Percentiles rank a stretch among this genome's conserved stretches.
Conservation (phyloP, 169 alveolate species). For the Plasmodium sp. region DNA sequence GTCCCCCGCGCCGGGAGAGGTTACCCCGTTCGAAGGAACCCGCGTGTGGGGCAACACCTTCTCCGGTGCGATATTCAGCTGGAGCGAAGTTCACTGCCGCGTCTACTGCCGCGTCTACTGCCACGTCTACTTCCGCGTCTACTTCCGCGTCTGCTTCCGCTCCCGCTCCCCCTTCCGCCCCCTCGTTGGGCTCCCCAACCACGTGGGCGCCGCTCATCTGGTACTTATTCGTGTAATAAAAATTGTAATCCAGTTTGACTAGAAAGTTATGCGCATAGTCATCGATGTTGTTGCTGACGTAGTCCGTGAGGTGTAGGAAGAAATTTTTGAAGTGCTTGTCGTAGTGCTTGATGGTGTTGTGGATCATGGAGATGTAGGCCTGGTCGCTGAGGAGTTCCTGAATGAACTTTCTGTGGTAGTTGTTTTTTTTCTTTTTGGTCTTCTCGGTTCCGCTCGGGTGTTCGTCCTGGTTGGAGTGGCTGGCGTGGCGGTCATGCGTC, state of each 20-base stretch:
- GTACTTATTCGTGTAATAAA: slow-evolving; percentile 64
- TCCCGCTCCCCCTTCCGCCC: not conserved
- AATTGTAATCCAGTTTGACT: slow-evolving; percentile 62
- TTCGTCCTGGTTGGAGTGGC: not conserved
- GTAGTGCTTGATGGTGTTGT: slow-evolving; percentile 68
- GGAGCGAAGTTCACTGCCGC: not conserved
- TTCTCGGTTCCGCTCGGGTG: not conserved
- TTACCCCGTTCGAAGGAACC: not conserved
- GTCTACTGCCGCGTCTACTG: too few species aligned
- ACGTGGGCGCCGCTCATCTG: not conserved
- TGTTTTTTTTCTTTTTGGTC: slow-evolving; percentile 8
- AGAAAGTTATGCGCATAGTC: slow-evolving; percentile 74
- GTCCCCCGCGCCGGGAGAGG: not conserved
- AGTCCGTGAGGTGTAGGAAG: slow-evolving; percentile 43
- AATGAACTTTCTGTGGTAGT: slow-evolving; percentile 41
- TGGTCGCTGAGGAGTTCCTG: slow-evolving; percentile 57
- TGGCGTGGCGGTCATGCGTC: not conserved
- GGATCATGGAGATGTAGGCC: slow-evolving; percentile 72
- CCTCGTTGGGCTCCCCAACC: not conserved
- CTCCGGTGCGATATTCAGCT: not conserved
- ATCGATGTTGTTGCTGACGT: slow-evolving; percentile 72
- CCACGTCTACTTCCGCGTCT: not conserved
- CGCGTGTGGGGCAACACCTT: not conserved
- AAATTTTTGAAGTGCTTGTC: slow-evolving; percentile 63
- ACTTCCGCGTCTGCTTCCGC: not conserved